Evolutionary conservation across 495 filamentous ascomycete species (phyloP).

Genomic region (Neurospora terricola): DNA sequence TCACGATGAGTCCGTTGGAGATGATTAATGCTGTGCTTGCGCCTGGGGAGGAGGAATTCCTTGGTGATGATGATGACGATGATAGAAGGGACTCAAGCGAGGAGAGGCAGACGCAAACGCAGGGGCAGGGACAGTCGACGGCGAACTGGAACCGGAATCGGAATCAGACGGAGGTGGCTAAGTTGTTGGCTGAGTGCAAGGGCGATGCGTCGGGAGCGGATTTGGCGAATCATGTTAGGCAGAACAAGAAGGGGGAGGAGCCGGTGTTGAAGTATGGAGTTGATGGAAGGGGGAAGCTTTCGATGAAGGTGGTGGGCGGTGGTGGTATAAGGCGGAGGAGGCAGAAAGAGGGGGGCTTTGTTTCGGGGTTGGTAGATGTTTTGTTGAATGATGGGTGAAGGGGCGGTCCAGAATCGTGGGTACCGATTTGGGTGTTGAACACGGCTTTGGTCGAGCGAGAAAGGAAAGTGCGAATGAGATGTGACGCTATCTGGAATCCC

Average conservation of each 20-base stretch:
- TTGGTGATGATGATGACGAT: neutral
- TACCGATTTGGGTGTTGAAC: too few relatives aligned
- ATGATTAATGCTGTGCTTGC: neutral
- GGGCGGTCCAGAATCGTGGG: neutral
- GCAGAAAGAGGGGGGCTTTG: neutral
- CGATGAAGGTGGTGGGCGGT: neutral
- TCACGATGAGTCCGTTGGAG: neutral
- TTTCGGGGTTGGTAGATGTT: neutral
- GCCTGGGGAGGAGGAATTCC: neutral
- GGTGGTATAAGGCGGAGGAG: neutral
- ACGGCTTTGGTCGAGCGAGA: neutral
- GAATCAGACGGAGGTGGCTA: neutral
- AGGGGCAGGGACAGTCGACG: neutral
- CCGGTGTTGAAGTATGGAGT: neutral
- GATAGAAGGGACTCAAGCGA: neutral
- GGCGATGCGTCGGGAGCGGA: neutral
- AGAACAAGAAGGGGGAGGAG: neutral
- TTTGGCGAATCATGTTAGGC: neutral
- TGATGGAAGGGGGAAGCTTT: neutral
- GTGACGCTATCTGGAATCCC: neutral
- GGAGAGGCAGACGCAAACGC: neutral
- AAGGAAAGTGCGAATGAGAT: neutral
- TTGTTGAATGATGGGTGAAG: neutral
- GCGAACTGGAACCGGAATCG: neutral
- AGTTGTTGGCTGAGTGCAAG: neutral